Evolutionary conservation across 2,329 filamentous ascomycete genomes (phyloP), one percentile per base, ranked within the genome.

Genomic region (Aspergillus hiratsukae): DNA sequence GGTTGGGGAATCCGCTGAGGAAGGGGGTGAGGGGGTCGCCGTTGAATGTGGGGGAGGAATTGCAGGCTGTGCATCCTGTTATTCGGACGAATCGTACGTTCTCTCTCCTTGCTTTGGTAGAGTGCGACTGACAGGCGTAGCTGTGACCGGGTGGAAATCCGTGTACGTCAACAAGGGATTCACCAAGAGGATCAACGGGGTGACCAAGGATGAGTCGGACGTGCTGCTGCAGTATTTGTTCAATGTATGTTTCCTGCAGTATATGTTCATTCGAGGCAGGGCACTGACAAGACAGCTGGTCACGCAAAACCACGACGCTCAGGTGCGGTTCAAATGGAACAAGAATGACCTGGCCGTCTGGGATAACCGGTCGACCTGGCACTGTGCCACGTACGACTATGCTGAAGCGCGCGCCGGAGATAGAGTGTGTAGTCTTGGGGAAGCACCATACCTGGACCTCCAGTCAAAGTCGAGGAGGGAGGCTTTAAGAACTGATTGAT

Each of bases 141-240:
- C 84, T 0, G 83, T 86, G 0, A 86, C 83, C 0, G 83, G 83
- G 0, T 86, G 83, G 83, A 85, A 84, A 69, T 79, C 75, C 51
- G 73, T 84, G 14, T 84, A 76, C 58, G 75, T 71, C 9, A 71
- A 80, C 19, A 77, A 77, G 5, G 69, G 70, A 14, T 74, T 76
- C 49, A 68, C 73, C 0, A 67, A 69, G 51, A 59, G 65, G 19
- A 78, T 81, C 65, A 80, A 81, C 45, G 78, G 71, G 5, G 55
- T 81, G 9, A 76, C 72, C 2, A 68, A 72, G 27, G 72, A 76
- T 41, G 79, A 82, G 64, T 76, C 71, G 35, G 68, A 74, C 27
- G 62, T 72, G n/a, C 61, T 78, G 11, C 61, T 80, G 37, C 69
- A 75, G 37, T 77, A 73, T 68, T 75, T 81, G 55, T 62, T 76